These are phyloP conservation scores for Termitomyces sp. DNA, from an alignment of 768 basidiomycete genomes.

Conservation along the genomic window DNA sequence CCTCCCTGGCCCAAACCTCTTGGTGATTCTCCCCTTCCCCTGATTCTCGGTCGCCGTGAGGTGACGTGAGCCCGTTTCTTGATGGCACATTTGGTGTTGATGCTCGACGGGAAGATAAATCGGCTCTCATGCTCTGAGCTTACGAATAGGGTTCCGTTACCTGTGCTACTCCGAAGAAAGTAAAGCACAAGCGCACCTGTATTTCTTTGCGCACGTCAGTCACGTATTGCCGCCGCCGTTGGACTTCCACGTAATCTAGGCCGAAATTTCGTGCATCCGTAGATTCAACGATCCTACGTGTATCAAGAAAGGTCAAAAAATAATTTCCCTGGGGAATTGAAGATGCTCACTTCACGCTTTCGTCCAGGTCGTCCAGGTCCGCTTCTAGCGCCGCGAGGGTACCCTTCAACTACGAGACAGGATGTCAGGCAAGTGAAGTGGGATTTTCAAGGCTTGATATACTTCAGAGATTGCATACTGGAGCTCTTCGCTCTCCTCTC, in stretches of 20 bases:
- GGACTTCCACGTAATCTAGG: conserved; percentile 74
- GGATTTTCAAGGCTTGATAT: conserved; percentile 14
- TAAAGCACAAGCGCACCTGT: conserved; percentile 49
- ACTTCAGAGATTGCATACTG: conserved; percentile 80
- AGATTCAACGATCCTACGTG: conserved; percentile 75
- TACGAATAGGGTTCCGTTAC: conserved; percentile 31
- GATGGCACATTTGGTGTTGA: conserved; percentile 23
- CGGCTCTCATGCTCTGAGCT: conserved; percentile 75
- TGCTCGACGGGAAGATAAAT: conserved; percentile 35
- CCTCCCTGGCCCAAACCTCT: conserved; percentile 78
- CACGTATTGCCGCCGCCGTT: conserved; percentile 74
- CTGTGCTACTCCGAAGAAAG: conserved; percentile 4
- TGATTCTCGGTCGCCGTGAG: conserved; percentile 28
- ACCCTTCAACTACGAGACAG: conserved; percentile 56
- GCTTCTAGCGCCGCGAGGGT: conserved; percentile 78
- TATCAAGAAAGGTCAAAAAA: conserved; percentile 3
- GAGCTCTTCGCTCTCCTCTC: conserved; percentile 75
- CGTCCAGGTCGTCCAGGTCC: conserved; percentile 91
- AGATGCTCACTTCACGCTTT: conserved; percentile 74
- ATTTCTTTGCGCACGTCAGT: conserved; percentile 71
- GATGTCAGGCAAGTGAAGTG: background rate
- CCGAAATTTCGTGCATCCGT: conserved; percentile 84
- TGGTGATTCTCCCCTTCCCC: conserved; percentile 57
- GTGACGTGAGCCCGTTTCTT: conserved; percentile 30
- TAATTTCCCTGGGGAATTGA: background rate